A percentile compares a stretch with the other conserved stretches of the same genome.
These are phyloP conservation scores for Phytophthora macrochlamydospora DNA, from an alignment of 352 stramenopile species.

Conservation along the genomic window DNA sequence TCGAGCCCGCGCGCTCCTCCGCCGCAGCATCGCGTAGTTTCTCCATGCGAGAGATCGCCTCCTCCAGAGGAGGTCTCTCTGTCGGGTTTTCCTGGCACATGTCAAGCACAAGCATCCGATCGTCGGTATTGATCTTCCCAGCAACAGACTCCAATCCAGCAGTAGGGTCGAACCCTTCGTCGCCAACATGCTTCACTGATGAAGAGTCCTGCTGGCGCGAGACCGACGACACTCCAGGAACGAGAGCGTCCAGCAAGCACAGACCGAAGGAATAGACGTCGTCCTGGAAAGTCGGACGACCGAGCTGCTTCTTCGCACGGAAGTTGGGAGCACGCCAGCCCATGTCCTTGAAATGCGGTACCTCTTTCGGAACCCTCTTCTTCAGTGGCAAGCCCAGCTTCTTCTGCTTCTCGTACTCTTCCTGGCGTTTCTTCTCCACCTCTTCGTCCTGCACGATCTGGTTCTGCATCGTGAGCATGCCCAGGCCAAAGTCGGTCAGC, in stretches of 20 bases:
- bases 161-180: slow-evolving; percentile 23
- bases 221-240: slow-evolving; percentile 18
- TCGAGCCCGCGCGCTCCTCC: slow-evolving; percentile 16
- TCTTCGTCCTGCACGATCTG: slow-evolving; percentile 10
- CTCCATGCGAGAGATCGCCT: slow-evolving; percentile 22
- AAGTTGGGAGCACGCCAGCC: slow-evolving; percentile 34
- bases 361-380: neutral
- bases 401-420: neutral
- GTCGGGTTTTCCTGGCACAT: slow-evolving; percentile 23
- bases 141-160: slow-evolving; percentile 8
- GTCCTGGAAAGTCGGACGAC: slow-evolving; percentile 28
- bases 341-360: slow-evolving; percentile 19
- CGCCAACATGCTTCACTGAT: slow-evolving; percentile 9
- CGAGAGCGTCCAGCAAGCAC: slow-evolving; percentile 33
- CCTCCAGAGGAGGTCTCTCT: slow-evolving; percentile 11
- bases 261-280: slow-evolving; percentile 38
- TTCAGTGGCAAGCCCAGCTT: neutral
- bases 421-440: neutral
- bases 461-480: slow-evolving; percentile 34
- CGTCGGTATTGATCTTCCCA: slow-evolving; percentile 2
- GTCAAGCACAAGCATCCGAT: slow-evolving; percentile 12
- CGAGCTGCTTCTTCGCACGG: slow-evolving; percentile 10
- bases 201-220: neutral
- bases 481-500: slow-evolving; percentile 74
- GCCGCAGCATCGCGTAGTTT: slow-evolving; percentile 10